A percentile compares a stretch with the other conserved stretches of the same genome.
Conservation (phyloP, 202 grass and related monocot genomes). For the Setaria italica region DNA sequence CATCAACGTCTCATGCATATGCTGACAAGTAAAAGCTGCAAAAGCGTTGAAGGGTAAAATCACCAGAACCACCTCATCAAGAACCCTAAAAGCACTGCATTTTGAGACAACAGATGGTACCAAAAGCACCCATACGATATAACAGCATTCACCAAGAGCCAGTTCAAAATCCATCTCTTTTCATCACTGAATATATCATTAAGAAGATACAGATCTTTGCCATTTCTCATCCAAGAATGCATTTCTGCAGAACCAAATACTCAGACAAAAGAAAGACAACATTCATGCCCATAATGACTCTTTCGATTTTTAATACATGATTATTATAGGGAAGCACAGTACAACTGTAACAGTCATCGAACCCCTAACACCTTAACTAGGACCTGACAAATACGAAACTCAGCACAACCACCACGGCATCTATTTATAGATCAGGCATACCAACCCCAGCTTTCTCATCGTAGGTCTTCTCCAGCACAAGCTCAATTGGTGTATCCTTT, state of each 20-base stretch:
- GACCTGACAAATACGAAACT: not conserved
- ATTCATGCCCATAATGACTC: not conserved
- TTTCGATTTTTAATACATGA: not conserved
- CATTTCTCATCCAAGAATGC: not conserved
- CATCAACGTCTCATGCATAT: no score
- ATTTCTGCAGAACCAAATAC: not conserved
- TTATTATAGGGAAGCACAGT: not conserved
- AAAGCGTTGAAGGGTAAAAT: no score
- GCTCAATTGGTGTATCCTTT: constrained; percentile 90
- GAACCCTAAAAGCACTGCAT: not conserved
- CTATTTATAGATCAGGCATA: constrained; percentile 90
- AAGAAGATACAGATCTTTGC: not conserved
- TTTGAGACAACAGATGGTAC: not conserved
- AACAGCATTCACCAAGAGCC: not conserved
- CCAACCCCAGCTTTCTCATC: constrained; percentile 91
- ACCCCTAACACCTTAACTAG: constrained; percentile 3
- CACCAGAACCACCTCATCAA: no score
- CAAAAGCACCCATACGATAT: not conserved
- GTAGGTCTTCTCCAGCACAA: constrained; percentile 90
- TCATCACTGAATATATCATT: not conserved
- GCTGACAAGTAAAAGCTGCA: no score
- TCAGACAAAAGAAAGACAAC: not conserved
- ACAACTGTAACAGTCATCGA: not conserved
- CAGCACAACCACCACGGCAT: not conserved
- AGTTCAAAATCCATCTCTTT: not conserved